Base-by-base conservation (phyloP, 495 filamentous ascomycete species). In the Aspergillus nanangensis region DNA sequence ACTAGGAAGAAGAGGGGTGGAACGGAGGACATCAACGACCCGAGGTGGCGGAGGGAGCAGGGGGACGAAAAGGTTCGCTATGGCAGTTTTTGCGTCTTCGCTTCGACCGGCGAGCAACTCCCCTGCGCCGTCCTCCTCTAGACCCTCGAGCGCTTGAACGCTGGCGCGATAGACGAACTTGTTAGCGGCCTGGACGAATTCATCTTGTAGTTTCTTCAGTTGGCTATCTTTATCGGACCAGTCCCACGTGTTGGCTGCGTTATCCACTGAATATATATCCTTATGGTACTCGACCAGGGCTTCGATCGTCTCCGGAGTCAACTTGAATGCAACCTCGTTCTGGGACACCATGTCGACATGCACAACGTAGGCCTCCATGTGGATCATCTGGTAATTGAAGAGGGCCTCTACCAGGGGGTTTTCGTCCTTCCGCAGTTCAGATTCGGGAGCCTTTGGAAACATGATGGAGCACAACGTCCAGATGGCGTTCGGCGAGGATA, bases 301-400 rank as follows among this genome's bases (percentile, higher is more conserved):
- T 57, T 96, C 90, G 74, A 99, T 99, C 35, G 93, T 88, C 65
- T 97, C 93, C 32, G 86, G 84, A n/a, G 91, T 96, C 55, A 99
- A 78, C 75, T 99, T 99, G 80, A 90, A 97, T 45, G 92, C 94
- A 48, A 99, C 90, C 69, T 99, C 93, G 61, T 95, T 95, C 65
- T 90, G 83, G 45, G 93, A 84, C 37, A 99, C 93, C 88, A 99
- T 93, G 72, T 99, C 93, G 67, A 99, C 90, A 68, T 97, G 94
- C 47, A 99, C 93, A 53, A 97, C 88, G 68, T 99, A 99, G 38
- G 93, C 94, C 70, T 97, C 91, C 51, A 97, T 77, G 63, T 96
- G 88, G 66, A 96, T 77, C 71, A 96, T 81, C 76, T 95, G 87
- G 66, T 89, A 92, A 75, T 95, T 95, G 78, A 87, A 88, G 47